A percentile compares a stretch with the other conserved stretches of the same genome.
Evolutionary conservation across 2,329 filamentous ascomycete species (phyloP).

Genomic region (Curvularia lunata): DNA sequence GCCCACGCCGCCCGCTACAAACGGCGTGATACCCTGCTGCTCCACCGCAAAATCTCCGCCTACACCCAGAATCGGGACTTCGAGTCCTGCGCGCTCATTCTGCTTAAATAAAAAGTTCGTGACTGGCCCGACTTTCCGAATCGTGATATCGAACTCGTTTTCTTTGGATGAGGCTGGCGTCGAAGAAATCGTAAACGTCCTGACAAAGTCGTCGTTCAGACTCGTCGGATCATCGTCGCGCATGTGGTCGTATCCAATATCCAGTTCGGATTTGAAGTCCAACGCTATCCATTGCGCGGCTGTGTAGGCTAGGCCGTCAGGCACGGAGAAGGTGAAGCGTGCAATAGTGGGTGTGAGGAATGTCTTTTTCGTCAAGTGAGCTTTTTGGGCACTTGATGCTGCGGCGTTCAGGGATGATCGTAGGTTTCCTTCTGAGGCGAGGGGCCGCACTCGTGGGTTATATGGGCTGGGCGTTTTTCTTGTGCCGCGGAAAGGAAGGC

Average conservation of each 20-base stretch:
- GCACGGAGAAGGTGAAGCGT: conserved; percentile 66
- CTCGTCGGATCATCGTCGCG: conserved; percentile 77
- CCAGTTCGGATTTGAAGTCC: conserved; percentile 72
- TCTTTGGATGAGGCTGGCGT: conserved; percentile 48
- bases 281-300: conserved; percentile 81
- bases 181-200: conserved; percentile 82
- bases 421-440: conserved; percentile 63
- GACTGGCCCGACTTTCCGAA: conserved; percentile 70
- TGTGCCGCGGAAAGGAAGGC: conserved; percentile 71
- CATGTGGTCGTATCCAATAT: conserved; percentile 82
- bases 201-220: conserved; percentile 82
- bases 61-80: conserved; percentile 74
- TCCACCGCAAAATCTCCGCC: conserved; percentile 67
- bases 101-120: conserved; percentile 70
- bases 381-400: conserved; percentile 46
- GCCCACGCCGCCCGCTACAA: conserved; percentile 80
- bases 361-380: conserved; percentile 65
- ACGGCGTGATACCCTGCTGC: conserved; percentile 56
- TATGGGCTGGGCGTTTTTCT: conserved; percentile 72
- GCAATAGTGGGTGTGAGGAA: conserved; percentile 70
- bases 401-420: conserved; percentile 17
- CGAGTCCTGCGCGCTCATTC: conserved; percentile 59
- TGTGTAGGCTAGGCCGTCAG: conserved; percentile 57
- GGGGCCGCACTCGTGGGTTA: conserved; percentile 73
- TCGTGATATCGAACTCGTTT: conserved; percentile 73